These are phyloP conservation scores for Antitrichia curtipendula DNA, from an alignment of 225 moss, liverwort and hornwort genomes.

Conservation along the genomic window DNA sequence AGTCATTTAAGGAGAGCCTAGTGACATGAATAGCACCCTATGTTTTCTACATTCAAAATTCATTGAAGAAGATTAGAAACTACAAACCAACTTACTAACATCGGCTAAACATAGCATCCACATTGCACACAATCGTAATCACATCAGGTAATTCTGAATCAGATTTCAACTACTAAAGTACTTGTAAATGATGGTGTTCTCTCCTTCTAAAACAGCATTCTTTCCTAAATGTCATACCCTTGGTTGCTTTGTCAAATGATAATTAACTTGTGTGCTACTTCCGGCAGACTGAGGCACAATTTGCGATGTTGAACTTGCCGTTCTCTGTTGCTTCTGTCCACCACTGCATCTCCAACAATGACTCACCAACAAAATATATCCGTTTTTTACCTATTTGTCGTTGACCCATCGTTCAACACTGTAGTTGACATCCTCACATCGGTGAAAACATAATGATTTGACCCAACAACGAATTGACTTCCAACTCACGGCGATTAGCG, in stretches of 20 bases:
- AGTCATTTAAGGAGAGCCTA: not conserved
- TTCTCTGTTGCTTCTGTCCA: not conserved
- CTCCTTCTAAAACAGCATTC: not conserved
- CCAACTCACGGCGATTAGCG: not conserved
- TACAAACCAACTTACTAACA: not conserved
- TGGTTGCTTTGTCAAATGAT: not conserved
- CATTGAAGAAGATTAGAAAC: rapidly evolving
- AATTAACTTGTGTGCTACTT: not conserved
- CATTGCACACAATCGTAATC: not conserved
- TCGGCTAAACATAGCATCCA: not conserved
- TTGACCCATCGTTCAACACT: not conserved
- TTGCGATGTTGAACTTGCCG: not conserved
- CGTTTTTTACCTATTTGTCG: not conserved
- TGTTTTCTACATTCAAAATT: not conserved
- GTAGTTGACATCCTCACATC: not conserved
- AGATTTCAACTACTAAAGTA: not conserved
- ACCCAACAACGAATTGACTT: not conserved
- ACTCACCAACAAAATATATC: not conserved
- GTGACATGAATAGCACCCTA: not conserved
- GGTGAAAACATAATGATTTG: not conserved
- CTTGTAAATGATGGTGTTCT: not conserved
- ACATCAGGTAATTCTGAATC: not conserved
- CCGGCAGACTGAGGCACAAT: not conserved
- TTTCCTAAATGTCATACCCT: too few relatives aligned
- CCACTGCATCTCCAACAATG: not conserved